Base-by-base conservation (phyloP, 192 early-diverging fungal species). In the Geosiphon pyriformis region DNA sequence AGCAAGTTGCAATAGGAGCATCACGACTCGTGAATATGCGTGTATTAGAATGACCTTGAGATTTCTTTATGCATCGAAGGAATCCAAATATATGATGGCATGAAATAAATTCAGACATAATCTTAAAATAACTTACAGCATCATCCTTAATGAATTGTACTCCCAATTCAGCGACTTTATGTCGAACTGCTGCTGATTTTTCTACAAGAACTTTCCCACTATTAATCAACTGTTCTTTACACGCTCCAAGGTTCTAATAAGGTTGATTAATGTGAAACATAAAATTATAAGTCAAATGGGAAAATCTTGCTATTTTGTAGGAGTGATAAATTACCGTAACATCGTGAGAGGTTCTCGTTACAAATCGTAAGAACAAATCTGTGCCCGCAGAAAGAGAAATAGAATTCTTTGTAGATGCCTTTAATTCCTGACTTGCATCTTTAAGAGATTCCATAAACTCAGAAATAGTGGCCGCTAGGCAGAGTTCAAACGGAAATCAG, bases 1-100 rank as follows among this genome's bases (percentile, higher is more conserved):
- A 4, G 88, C 85, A 50, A 82, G 77, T 37, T 83, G 82, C 59
- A 99, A 72, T 6, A 99, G 71, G 22, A 83, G 67, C 88, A 96
- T 94, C 12, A 98, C 91, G 1, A 94, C 92, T 4, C 95, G 87
- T 23, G 97, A 99, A 71, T 94, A 96, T 26, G 93, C 93, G 72
- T 99, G 97, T 20, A 99, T 81, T 27, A 99, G 78, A 66, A 99
- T 90, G 1, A 86, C 82, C 73, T 87, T 65, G 23, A 67, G 25
- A 4, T 34, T 7, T 34, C n/a, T n/a, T n/a, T n/a, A n/a, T n/a
- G n/a, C n/a, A n/a, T n/a, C n/a, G n/a, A n/a, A n/a, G n/a, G n/a
- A n/a, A n/a, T n/a, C n/a, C n/a, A n/a, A n/a, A n/a, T n/a, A 51
- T 70, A 46, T 22, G 7, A 22, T 42, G 15, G 15, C 15, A 35